Percentiles rank a stretch among this genome's conserved stretches.
phyloP scores from a whole-genome alignment of 2,329 filamentous ascomycete species.

The Penicillium sp. region DNA sequence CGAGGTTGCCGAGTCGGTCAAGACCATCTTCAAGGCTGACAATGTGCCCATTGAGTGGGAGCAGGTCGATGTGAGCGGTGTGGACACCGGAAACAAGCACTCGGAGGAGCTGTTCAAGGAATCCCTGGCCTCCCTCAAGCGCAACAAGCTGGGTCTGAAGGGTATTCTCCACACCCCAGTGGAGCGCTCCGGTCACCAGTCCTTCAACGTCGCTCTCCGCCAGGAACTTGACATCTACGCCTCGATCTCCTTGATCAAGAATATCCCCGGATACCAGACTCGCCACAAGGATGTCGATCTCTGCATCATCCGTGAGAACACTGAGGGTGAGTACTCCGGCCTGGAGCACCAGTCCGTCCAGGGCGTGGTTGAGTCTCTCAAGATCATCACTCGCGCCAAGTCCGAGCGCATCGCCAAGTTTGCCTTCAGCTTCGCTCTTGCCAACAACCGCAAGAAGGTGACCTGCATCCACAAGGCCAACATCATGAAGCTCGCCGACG shows the following conservation, averaged over 20 bases:
- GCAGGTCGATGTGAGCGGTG: conserved; percentile 91
- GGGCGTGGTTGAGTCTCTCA: conserved; percentile 97
- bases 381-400: conserved; percentile 99
- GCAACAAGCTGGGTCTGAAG: conserved; percentile 99
- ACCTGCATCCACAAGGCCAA: conserved; percentile 99
- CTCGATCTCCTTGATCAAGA: conserved; percentile 97
- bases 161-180: conserved; percentile 98
- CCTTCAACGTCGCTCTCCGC: conserved; percentile 98
- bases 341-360: conserved; percentile 97
- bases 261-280: conserved; percentile 97
- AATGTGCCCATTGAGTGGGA: conserved; percentile 99
- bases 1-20: conserved; percentile 96
- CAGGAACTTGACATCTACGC: conserved; percentile 99
- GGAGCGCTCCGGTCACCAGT: conserved; percentile 94
- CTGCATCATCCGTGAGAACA: conserved; percentile 99
- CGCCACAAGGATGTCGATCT: conserved; percentile 96
- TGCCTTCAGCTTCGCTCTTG: conserved; percentile 94
- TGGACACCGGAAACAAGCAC: conserved; percentile 80
- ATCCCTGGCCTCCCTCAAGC: conserved; percentile 89
- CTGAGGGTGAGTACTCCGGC: conserved; percentile 98
- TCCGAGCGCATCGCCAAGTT: conserved; percentile 99
- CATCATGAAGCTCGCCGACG: conserved; percentile 99
- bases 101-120: conserved; percentile 95
- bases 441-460: conserved; percentile 99
- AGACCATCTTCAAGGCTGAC: conserved; percentile 99